Base-by-base conservation (phyloP, 2,329 filamentous ascomycete genomes). In the Ophiostoma pallidulum region DNA sequence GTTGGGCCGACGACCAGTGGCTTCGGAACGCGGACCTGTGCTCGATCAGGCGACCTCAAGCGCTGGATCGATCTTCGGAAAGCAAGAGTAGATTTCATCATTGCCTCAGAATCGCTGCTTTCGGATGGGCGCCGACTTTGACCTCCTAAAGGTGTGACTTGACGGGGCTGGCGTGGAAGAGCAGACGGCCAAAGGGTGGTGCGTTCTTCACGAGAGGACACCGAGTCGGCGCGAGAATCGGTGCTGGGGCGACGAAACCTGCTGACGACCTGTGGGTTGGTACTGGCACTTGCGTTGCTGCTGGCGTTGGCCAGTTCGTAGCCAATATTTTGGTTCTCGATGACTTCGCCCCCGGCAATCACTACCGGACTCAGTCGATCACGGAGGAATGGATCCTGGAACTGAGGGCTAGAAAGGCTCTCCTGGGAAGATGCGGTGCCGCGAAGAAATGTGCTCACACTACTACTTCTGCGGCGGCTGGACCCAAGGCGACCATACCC, bases 401-500 rank as follows among this genome's bases (percentile, higher is more conserved):
- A 62, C 42, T 64, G 61, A 24, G 62, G 66, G 51, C 65, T 73
- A 12, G 62, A 57, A 33, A 73, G 59, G 44, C 71, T 77, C 39
- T 80, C 74, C 49, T 74, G 73, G 0, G 75, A 77, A 4, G 70
- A 65, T 44, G 67, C 64, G 18, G 64, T 67, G 22, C 67, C 72
- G n/a, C 68, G 69, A 3, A 63, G 60, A 20, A 68, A 56, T 51
- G 70, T 75, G 8, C 72, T 66, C 18, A 71, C 67, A 57, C 77
- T 82, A 50, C 74, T 77, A 57, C 80, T 87, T 46, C 83, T 76
- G 26, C 82, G 75, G 49, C 80, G 76, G 18, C 26, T 69, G 58
- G 73, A 68, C 3, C 80, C 79, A 48, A 86, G 70, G 48, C 75
- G 76, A 1, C 84, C 84, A 58, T 91, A 90, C 1, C 84, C 84